Conservation (phyloP, 2,329 filamentous ascomycete genomes). For the Cercospora zeae-maydis region DNA sequence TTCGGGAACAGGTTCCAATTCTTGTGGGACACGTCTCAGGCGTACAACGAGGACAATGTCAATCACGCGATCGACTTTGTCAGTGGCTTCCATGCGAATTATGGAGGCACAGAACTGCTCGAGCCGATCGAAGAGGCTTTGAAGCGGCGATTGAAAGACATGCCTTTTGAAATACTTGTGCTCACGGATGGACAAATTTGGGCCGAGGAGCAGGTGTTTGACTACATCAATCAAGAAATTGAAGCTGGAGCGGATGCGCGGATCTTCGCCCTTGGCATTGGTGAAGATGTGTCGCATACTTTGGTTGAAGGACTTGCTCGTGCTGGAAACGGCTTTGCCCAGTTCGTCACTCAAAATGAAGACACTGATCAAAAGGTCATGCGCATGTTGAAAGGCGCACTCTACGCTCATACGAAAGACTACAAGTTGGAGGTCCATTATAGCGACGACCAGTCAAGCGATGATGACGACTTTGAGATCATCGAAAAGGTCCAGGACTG, state of each 20-base stretch:
- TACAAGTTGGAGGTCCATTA: constrained; percentile 64
- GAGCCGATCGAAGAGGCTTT: constrained; percentile 48
- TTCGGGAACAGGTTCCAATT: constrained; percentile 54
- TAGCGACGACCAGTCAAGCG: constrained; percentile 3
- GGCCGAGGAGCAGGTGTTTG: constrained; percentile 49
- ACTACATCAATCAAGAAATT: constrained; percentile 47
- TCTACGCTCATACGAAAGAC: constrained; percentile 63
- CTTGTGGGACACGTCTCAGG: constrained; percentile 48
- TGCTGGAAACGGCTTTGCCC: constrained; percentile 57
- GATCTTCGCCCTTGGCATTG: constrained; percentile 58
- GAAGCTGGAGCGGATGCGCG: constrained; percentile 46
- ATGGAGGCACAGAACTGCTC: constrained; percentile 55
- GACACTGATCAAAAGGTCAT: constrained; percentile 67
- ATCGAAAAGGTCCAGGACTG: constrained; percentile 56
- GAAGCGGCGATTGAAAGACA: constrained; percentile 44
- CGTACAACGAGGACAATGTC: constrained; percentile 47
- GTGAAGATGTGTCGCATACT: constrained; percentile 52
- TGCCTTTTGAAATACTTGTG: constrained; percentile 53
- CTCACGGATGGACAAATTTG: constrained; percentile 57
- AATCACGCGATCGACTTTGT: constrained; percentile 45
- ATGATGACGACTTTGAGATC: constrained; percentile 58
- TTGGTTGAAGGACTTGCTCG: constrained; percentile 58
- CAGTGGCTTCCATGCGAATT: constrained; percentile 43
- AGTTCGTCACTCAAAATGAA: constrained; percentile 60
- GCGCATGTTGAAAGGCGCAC: constrained; percentile 68